Evolutionary conservation across 2,329 filamentous ascomycete species (phyloP), one percentile per base, ranked within the genome.

Genomic region (Fragosphaeria purpurea): DNA sequence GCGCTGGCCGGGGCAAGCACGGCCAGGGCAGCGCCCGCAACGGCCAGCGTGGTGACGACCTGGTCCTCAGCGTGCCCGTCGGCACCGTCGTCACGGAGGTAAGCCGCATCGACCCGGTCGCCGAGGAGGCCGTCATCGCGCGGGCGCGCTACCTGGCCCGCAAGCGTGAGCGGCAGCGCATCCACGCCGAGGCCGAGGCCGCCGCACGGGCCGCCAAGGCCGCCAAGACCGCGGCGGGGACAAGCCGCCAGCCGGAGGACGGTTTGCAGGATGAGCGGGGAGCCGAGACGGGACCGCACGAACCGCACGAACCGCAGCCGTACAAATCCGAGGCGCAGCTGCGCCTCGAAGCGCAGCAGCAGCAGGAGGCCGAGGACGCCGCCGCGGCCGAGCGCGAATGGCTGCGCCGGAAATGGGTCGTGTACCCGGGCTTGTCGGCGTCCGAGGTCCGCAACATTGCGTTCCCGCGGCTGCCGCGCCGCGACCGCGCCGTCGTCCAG

Each of bases 41-140:
- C 49, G 93, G 93, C 4, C 82, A 83, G 59, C 77, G 88, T 56
- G 93, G 93, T 46, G 84, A 91, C 11, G 93, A 98, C 65, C 67
- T 96, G 5, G 72, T 97, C 60, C 81, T 98, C 55, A 85, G 86
- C 35, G 93, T 98, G 0, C 93, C 93, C 0, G 86, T 97, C 5
- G 93, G 93, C 4, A 98, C 93, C 0, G 82, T 98, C 3, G 77
- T 98, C 4, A 77, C 87, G 35, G 93, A 98, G 67, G 69, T 96
- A 4, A 79, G 81, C 57, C 76, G 93, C 39, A 70, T 82, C 48
- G 90, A 97, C 62, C 88, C 89, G 0, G 73, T 86, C 6, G 79
- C 78, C 7, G 83, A 89, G 47, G 85, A 89, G 60, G 63, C 62
- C 9, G 58, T 67, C 34, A 57, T 62, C 11, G 60, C 66, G 54